Percentiles rank a stretch among this genome's conserved stretches.
Evolutionary conservation across 2,329 filamentous ascomycete species (phyloP).

Genomic region (Trichophyton benhamiae): DNA sequence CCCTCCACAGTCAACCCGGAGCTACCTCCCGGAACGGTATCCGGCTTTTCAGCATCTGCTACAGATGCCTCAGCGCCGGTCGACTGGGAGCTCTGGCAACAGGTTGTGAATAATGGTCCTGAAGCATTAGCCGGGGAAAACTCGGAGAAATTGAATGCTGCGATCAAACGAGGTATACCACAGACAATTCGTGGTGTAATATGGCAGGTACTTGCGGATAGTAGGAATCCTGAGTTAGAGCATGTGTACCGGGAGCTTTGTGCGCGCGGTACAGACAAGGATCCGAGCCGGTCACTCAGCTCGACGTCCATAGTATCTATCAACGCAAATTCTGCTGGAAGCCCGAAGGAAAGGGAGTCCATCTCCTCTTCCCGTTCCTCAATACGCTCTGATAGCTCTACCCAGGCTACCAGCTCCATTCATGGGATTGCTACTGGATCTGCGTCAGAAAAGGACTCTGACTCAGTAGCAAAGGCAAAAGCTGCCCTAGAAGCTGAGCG

Average conservation of each 20-base stretch:
- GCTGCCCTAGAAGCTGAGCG: constrained; percentile 52
- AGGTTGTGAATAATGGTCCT: constrained; percentile 87
- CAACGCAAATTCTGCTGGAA: constrained; percentile 43
- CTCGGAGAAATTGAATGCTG: constrained; percentile 75
- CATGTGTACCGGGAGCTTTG: constrained; percentile 72
- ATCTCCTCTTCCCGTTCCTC: constrained; percentile 72
- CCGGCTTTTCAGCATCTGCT: constrained; percentile 61
- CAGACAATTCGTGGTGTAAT: constrained; percentile 94
- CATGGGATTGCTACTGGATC: constrained; percentile 47
- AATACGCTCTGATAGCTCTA: constrained; percentile 64
- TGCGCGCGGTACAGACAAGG: constrained; percentile 67
- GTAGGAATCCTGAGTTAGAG: constrained; percentile 85
- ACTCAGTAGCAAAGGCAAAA: constrained; percentile 54
- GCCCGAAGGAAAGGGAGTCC: constrained; percentile 49
- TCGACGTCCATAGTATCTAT: constrained; percentile 14
- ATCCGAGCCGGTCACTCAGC: constrained; percentile 48
- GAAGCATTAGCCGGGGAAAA: constrained; percentile 78
- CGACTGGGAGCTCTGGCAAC: constrained; percentile 98
- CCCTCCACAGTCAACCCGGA: constrained; percentile 55
- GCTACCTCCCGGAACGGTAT: constrained; percentile 72
- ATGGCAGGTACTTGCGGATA: constrained; percentile 94
- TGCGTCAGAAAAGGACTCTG: constrained; percentile 48
- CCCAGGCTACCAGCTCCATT: constrained; percentile 43
- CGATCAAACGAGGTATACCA: constrained; percentile 87
- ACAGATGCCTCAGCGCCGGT: constrained; percentile 56